Evolutionary conservation across 1,284 basidiomycete genomes (phyloP), one percentile per base, ranked within the genome.

Genomic region (Ceratobasidium sp.): DNA sequence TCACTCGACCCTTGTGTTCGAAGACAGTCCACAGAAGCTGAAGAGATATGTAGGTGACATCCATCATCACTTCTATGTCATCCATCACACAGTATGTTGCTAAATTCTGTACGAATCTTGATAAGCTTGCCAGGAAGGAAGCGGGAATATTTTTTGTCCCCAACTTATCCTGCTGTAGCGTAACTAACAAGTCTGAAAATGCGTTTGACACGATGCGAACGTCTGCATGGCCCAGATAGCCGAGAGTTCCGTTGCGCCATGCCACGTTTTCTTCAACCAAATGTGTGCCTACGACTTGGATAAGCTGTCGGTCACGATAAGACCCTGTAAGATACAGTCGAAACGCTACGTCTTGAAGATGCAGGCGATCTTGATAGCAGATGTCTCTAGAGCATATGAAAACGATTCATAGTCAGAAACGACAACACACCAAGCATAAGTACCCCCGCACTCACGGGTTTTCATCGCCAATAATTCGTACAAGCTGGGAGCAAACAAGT

Each of bases 241-340:
- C 15, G 10, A 15, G 15, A 33, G 33, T 13, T 26, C 20, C 20
- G 17, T 33, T 3, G 12, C 3, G 26, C 59, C 26, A 61, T 12
- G 12, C 26, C 6, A 33, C 15, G 33, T 33, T 33, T 38, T 12
- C 20, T 61, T 26, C 28, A 9, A 38, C 5, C 15, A 33, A 10
- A 38, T 26, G 28, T 13, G 20, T 12, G 33, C 59, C 10, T 12
- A 61, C 59, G 15, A 33, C 28, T 15, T 20, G 28, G 15, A 33
- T 13, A 10, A 61, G 28, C 59, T 61, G 28, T 38, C 59, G 26
- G 40, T 61, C 59, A 33, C 59, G 59, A 12, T 33, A 17, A 33
- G 59, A 61, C 15, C 59, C 59, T 13, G 40, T 33, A 28, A 61
- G 59, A 61, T 61, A 61, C 4, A 61, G 15, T 40, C 59, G 59